Conservation (phyloP, 2,329 filamentous ascomycete genomes). For the Talaromyces marneffei region DNA sequence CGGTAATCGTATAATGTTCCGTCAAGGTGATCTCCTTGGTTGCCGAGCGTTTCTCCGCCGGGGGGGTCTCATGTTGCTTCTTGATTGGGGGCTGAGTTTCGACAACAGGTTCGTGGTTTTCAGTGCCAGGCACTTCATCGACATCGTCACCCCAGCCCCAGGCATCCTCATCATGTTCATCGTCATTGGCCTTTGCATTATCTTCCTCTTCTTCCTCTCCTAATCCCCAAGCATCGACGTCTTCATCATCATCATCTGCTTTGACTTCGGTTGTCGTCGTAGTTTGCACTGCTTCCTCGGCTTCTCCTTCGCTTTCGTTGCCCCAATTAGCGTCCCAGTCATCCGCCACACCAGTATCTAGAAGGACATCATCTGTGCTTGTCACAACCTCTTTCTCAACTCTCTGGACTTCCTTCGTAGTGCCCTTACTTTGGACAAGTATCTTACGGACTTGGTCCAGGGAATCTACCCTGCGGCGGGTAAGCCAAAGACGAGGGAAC, state of each 20-base stretch:
- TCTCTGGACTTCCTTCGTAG: constrained; percentile 67
- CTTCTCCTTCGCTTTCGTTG: constrained; percentile 53
- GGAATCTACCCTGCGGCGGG: constrained; percentile 72
- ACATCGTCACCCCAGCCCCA: constrained; percentile 81
- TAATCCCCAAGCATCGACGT: constrained; percentile 48
- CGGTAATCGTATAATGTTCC: constrained; percentile 84
- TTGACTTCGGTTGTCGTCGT: constrained; percentile 11
- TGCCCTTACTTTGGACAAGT: constrained; percentile 61
- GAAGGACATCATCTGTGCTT: constrained; percentile 60
- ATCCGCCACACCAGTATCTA: constrained; percentile 47
- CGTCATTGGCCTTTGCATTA: constrained; percentile 23
- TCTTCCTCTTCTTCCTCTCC: constrained; percentile 37
- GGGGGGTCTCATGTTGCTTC: constrained; percentile 10
- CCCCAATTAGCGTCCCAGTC: constrained; percentile 82
- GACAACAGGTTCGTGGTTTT: constrained; percentile 20
- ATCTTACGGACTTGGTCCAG: constrained; percentile 68
- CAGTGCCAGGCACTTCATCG: constrained; percentile 33
- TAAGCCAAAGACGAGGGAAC: constrained; percentile 77
- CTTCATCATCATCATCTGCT: constrained; percentile 34
- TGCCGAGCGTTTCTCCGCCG: neutral
- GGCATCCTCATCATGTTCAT: constrained; percentile 53
- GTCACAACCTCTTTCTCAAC: constrained; percentile 77
- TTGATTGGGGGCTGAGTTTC: constrained; percentile 18
- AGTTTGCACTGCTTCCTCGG: neutral
- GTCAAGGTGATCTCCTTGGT: constrained; percentile 66